A percentile compares a stretch with the other conserved stretches of the same genome.
Evolutionary conservation across 495 filamentous ascomycete species (phyloP).

Genomic region (Aspergillus egyptiacus): DNA sequence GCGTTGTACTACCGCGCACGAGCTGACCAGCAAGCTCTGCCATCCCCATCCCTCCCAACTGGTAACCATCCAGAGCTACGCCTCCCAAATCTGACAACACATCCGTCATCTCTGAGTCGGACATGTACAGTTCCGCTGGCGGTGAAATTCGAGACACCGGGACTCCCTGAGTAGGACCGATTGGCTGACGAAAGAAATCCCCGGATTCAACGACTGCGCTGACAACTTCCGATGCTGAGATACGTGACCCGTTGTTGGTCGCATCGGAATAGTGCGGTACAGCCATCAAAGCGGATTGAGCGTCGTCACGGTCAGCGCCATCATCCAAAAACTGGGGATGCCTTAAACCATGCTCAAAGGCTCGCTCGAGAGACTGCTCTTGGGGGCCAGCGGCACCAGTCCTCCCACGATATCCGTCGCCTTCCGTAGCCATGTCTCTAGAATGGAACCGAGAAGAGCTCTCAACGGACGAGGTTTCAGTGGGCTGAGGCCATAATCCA

Average conservation of each 20-base stretch:
- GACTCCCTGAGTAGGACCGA: not conserved
- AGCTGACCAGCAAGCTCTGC: slow-evolving; percentile 19
- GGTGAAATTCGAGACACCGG: slow-evolving; percentile 3
- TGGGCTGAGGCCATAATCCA: slow-evolving; percentile 4
- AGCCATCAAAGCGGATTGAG: slow-evolving; percentile 31
- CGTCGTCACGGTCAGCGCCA: slow-evolving; percentile 8
- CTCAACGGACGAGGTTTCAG: slow-evolving; percentile 8
- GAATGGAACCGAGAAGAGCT: not conserved
- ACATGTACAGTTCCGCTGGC: slow-evolving; percentile 15
- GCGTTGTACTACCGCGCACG: slow-evolving; percentile 14
- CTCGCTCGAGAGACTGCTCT: not conserved
- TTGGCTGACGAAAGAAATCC: slow-evolving; percentile 4
- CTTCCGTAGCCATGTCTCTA: slow-evolving; percentile 1
- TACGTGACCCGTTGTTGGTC: slow-evolving; percentile 15
- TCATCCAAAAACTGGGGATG: not conserved
- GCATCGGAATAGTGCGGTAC: slow-evolving; percentile 29
- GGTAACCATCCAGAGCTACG: slow-evolving; percentile 17
- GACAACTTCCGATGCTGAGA: slow-evolving; percentile 26
- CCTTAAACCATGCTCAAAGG: not conserved
- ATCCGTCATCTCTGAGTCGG: slow-evolving; percentile 24
- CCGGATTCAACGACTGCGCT: slow-evolving; percentile 24
- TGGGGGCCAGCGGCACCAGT: not conserved
- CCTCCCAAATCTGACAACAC: slow-evolving; percentile 21
- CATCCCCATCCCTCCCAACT: slow-evolving; percentile 18
- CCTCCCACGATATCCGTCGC: not conserved